These are phyloP conservation scores for Allodekkera sacchari DNA, from an alignment of 805 yeast genomes.

Conservation along the genomic window DNA sequence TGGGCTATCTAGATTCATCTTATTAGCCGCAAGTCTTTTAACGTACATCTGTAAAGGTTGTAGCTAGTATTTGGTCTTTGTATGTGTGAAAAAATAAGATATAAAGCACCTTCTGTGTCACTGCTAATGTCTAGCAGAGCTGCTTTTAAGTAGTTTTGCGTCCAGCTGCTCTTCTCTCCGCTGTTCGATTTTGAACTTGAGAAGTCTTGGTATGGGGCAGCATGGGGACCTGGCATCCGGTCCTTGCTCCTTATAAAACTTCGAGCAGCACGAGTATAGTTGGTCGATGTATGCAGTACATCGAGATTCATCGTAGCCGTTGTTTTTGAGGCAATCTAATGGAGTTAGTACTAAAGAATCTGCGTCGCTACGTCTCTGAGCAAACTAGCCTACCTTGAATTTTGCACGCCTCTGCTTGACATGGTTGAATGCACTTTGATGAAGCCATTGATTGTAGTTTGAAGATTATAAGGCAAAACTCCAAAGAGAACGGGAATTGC, in stretches of 20 bases:
- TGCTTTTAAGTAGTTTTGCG: too few species aligned
- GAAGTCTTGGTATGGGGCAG: slow-evolving; percentile 65
- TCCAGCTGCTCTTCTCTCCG: slow-evolving; percentile 48
- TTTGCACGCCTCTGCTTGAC: slow-evolving; percentile 75
- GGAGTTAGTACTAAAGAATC: slow-evolving; percentile 1
- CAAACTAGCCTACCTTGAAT: slow-evolving; percentile 49
- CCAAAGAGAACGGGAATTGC: too few species aligned
- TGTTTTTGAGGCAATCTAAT: slow-evolving; percentile 52
- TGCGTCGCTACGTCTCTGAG: not conserved
- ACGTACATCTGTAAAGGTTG: too few species aligned
- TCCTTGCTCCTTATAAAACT: slow-evolving; percentile 56
- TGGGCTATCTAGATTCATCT: too few species aligned
- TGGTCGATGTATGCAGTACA: slow-evolving; percentile 64
- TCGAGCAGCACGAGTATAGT: slow-evolving; percentile 66
- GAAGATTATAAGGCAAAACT: too few species aligned
- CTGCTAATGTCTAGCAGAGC: too few species aligned
- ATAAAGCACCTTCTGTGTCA: too few species aligned
- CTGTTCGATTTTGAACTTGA: slow-evolving; percentile 59
- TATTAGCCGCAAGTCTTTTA: too few species aligned
- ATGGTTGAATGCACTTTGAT: slow-evolving; percentile 31
- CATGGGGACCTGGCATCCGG: slow-evolving; percentile 55
- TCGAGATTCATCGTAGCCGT: slow-evolving; percentile 62
- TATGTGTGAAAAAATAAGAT: too few species aligned
- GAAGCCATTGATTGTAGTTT: too few species aligned
- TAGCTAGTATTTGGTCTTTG: too few species aligned